A percentile compares a stretch with the other conserved stretches of the same genome.
phyloP scores from a whole-genome alignment of 1,139 yeast genomes.

The Entelexis sorbosivorans region DNA sequence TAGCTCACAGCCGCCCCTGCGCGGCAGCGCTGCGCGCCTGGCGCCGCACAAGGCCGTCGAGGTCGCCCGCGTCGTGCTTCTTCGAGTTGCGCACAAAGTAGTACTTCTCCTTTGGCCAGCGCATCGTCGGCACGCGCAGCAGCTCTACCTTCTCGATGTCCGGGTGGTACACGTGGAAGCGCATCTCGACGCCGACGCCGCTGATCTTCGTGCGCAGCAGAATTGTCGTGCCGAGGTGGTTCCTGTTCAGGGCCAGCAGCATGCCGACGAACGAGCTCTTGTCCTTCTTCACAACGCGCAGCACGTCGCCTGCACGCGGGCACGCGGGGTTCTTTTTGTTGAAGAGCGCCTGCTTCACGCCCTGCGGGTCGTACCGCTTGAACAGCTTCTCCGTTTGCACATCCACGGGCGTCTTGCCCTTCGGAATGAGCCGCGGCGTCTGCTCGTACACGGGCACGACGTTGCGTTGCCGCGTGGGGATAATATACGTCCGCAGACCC shows the following conservation, averaged over 20 bases:
- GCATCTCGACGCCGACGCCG: slow-evolving; percentile 68
- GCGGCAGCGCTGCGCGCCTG: slow-evolving; percentile 11
- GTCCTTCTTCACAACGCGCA: slow-evolving; percentile 62
- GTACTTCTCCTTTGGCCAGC: slow-evolving; percentile 68
- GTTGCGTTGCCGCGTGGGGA: slow-evolving; percentile 24
- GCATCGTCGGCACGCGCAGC: slow-evolving; percentile 57
- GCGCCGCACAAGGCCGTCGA: slow-evolving; percentile 36
- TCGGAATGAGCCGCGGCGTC: slow-evolving; percentile 29
- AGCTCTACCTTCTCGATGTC: slow-evolving; percentile 62
- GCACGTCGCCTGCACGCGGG: slow-evolving; percentile 70
- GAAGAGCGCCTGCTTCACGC: slow-evolving; percentile 57
- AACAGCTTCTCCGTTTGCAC: slow-evolving; percentile 43
- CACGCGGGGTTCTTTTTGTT: slow-evolving; percentile 39
- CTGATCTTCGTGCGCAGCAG: slow-evolving; percentile 68
- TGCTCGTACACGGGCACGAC: slow-evolving; percentile 30
- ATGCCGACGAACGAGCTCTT: slow-evolving; percentile 64
- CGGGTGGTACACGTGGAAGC: slow-evolving; percentile 73
- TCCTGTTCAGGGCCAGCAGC: slow-evolving; percentile 62
- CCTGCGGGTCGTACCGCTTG: slow-evolving; percentile 57
- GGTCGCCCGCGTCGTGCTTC: slow-evolving; percentile 71
- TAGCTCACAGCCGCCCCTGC: not conserved
- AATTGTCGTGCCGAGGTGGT: slow-evolving; percentile 58
- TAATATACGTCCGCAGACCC: slow-evolving; percentile 18
- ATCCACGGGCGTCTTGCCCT: slow-evolving; percentile 42
- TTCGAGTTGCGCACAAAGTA: slow-evolving; percentile 71